Base-by-base conservation (phyloP, 768 basidiomycete species). In the Pleurotus sapidus region DNA sequence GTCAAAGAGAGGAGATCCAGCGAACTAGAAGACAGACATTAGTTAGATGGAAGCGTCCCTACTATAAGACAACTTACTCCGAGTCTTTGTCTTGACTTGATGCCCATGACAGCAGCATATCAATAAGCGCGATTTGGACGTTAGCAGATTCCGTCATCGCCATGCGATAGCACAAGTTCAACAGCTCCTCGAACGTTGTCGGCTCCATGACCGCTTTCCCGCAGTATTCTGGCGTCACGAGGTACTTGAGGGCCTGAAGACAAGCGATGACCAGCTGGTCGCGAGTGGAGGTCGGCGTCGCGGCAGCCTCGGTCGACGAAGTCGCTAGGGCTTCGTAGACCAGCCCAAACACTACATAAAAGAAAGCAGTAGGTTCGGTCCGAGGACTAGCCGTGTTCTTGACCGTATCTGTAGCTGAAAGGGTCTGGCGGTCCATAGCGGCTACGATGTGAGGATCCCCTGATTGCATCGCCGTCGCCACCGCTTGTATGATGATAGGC, bases 281-380 rank as follows among this genome's bases (percentile, higher is more conserved):
- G 5, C 80, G 80, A 8, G 74, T 62, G 9, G 76, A 66, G 4
- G 74, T 67, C 0, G 71, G 61, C 1, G 76, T 69, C 4, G 81
- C 79, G 0, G 84, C 75, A 34, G 30, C 30, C 55, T 91, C 84
- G 0, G 86, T 72, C 1, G 88, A 83, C 3, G 89, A 81, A 0
- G 82, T 77, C 0, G 84, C 83, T 5, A 98, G 74, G 0, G 91
- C 87, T 67, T 98, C 96, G 63, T 90, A 99, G 0, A 96, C 87
- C n/a, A 98, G 82, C 9, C 96, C 95, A 67, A 96, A 98, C 4
- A 97, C 67, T 9, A 92, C 81, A 72, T 88, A 94, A 74, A 98
- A 99, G 71, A 92, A 86, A 9, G 85, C 79, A 0, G 88, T 80
- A 2, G 93, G 91, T 57, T 93, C 90, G 12, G 78, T 73, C 4